Evolutionary conservation across 1,284 basidiomycete species (phyloP), one percentile per base, ranked within the genome.

Genomic region (Exobasidium rhododendri): DNA sequence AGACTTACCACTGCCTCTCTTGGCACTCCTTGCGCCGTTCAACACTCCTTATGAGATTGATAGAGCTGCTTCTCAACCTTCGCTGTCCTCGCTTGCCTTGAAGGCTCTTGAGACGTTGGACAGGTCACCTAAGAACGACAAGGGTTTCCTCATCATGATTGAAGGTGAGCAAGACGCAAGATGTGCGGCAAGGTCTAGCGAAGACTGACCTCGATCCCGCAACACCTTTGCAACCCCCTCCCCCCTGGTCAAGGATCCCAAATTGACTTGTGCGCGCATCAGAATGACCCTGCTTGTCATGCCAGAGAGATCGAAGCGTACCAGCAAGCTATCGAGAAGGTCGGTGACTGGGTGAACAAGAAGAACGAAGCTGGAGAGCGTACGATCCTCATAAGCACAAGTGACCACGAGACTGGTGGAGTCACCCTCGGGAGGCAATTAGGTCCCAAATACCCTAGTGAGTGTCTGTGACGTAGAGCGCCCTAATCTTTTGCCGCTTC

Each of bases 371-470:
- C 24, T 61, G 49, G 62, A 58, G 47, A 70, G 53, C 65, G 73
- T 40, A 77, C 80, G 26, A 43, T 82, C 31, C 62, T 82, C 26
- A 76, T 81, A 55, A 76, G 74, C 11, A 78, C 80, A 2, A 74
- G 74, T 13, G 81, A 81, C 51, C 81, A 82, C 65, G 81, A 82
- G 61, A 82, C 81, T 6, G 81, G 81, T 17, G 81, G 81, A 0
- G 59, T 82, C 2, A 66, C 80, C 1, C 59, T 82, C 1, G 81
- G 80, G 0, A 56, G 80, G 40, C 81, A 82, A 57, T 64, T 82
- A 5, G 69, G 59, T 3, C 47, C 58, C 2, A 66, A 68, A 13
- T 69, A 66, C 11, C 81, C 81, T 55, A 81, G 51, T 53, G 17
- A 20, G 51, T 53, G 13, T n/a, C 35, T 17, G n/a, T n/a, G n/a